These are phyloP conservation scores for Botrytis porri DNA, from an alignment of 2,329 filamentous ascomycete genomes.

Conservation along the genomic window DNA sequence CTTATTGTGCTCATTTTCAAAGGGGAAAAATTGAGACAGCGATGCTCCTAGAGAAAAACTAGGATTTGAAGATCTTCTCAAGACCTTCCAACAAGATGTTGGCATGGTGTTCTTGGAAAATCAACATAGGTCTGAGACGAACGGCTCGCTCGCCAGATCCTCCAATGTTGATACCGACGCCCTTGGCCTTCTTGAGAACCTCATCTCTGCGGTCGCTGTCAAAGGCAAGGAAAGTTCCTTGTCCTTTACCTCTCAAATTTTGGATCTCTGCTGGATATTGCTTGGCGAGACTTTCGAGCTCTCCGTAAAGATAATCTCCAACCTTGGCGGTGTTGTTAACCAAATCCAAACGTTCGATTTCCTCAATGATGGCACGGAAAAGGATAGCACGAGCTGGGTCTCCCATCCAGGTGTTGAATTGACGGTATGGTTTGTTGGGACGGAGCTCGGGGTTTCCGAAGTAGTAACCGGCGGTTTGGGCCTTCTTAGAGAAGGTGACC, in stretches of 20 bases:
- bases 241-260: conserved; percentile 74
- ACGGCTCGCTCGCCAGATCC: conserved; percentile 70
- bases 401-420: conserved; percentile 89
- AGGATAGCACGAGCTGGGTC: conserved; percentile 75
- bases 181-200: conserved; percentile 69
- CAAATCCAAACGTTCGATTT: conserved; percentile 66
- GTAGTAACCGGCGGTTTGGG: conserved; percentile 81
- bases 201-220: conserved; percentile 68
- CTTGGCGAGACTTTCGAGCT: conserved; percentile 59
- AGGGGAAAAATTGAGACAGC: not conserved
- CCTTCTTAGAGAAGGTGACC: conserved; percentile 88
- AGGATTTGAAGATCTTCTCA: conserved; percentile 52
- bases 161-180: conserved; percentile 72
- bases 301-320: conserved; percentile 65
- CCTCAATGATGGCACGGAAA: conserved; percentile 74
- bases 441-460: conserved; percentile 71
- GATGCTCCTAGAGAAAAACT: not conserved
- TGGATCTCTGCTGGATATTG: conserved; percentile 67
- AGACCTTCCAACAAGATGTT: conserved; percentile 77
- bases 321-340: conserved; percentile 60
- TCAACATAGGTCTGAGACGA: conserved; percentile 73
- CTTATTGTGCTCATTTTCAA: not conserved
- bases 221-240: conserved; percentile 78
- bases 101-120: conserved; percentile 86
- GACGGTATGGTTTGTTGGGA: conserved; percentile 78